Evolutionary conservation across 352 stramenopile species (phyloP).

Genomic region (Elongisporangium undulatum): DNA sequence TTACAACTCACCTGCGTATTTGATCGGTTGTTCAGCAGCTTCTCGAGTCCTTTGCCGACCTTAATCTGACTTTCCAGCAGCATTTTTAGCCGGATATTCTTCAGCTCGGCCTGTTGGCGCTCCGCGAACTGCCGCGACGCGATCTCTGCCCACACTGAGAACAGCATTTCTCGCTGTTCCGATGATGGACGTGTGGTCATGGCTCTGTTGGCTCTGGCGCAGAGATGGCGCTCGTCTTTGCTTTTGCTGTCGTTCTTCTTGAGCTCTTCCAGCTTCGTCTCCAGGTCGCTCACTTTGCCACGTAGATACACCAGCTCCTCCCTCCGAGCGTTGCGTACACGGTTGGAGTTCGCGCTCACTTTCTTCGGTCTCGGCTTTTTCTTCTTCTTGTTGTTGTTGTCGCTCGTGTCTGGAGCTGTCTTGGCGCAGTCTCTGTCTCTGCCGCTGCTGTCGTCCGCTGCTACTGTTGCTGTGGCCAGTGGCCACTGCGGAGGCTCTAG

Average conservation of each 20-base stretch:
- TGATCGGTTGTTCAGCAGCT: constrained; percentile 9
- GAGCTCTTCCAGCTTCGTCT: neutral
- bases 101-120: neutral
- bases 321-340: constrained; percentile 22
- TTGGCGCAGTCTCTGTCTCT: neutral
- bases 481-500: neutral
- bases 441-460: too few species aligned
- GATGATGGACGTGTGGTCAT: neutral
- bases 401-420: neutral
- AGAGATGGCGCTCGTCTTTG: too few species aligned
- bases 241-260: neutral
- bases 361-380: constrained; percentile 1
- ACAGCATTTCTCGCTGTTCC: neutral
- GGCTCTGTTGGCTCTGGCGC: neutral
- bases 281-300: constrained; percentile 1
- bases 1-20: constrained; percentile 28
- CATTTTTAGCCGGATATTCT: constrained; percentile 2
- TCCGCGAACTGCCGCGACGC: constrained; percentile 13
- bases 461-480: neutral
- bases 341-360: constrained; percentile 24
- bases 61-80: constrained; percentile 3
- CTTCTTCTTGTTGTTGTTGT: constrained; percentile 2
- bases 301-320: constrained; percentile 6
- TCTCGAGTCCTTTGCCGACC: neutral
- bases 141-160: constrained; percentile 36